Evolutionary conservation across 352 stramenopile species (phyloP), one percentile per base, ranked within the genome.

Genomic region (Thraustochytrium striatum): DNA sequence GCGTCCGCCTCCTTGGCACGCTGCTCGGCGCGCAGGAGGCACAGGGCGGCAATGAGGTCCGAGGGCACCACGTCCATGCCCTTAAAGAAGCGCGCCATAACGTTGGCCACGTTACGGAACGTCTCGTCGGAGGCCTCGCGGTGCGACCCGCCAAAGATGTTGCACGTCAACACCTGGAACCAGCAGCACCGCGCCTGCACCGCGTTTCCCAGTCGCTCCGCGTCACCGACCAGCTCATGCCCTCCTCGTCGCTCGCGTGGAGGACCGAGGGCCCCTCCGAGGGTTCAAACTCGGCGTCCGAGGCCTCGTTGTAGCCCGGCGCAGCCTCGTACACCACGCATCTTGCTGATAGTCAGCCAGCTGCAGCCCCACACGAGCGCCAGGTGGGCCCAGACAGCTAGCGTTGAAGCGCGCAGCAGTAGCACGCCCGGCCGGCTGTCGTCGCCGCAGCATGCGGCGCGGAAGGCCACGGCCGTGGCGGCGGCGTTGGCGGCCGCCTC

Each of bases 11-110:
- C 65, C 47, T 61, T 58, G 32, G 21, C 32, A 21, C 65, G 65
- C 36, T 75, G 65, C 58, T 80, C 70, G 21, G 70, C 53, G 25
- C 70, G 70, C 36, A 80, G 58, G 0, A 80, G 47, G 32, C 55
- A 80, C 3, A 80, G 33, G 9, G 70, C 70, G 32, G 70, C 38
- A 25, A 80, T 72, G 53, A 80, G 58, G 13, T 80, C 70, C 16
- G 58, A 72, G 0, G 70, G 70, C 16, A 75, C 58, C 8, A 75
- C 70, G 70, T 80, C 58, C 55, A 72, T 69, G 55, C 70, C 70
- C 28, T 69, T 80, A 39, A 80, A 80, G 38, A 80, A 80, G 7
- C 70, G 38, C 7, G 55, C 70, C 55, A 80, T 72, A 16, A 80
- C 58, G n/a, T 80, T 70, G 58, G 70, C 70, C 1, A 75, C 65